Conservation (phyloP, 257 asterid species). For the Solanum sejunctum region DNA sequence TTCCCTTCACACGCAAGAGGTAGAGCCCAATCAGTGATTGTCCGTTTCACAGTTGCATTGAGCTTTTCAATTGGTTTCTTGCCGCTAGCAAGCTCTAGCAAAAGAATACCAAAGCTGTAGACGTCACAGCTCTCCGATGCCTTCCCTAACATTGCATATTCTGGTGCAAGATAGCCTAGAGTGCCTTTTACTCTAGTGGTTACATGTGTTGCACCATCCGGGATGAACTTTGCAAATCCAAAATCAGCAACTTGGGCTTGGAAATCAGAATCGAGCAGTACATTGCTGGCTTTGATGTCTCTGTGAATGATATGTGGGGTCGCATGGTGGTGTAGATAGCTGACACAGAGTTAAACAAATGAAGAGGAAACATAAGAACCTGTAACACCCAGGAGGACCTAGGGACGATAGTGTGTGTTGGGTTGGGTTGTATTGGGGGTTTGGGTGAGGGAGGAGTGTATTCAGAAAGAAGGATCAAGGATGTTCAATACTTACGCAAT, state of each 20-base stretch:
- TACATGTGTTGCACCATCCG: constrained; percentile 86
- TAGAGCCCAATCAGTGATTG: constrained; percentile 76
- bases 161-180: constrained; percentile 90
- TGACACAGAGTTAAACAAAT: constrained; percentile 11
- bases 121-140: constrained; percentile 90
- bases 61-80: constrained; percentile 75
- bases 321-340: constrained; percentile 76
- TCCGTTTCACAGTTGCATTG: constrained; percentile 27
- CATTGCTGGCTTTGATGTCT: constrained; percentile 83
- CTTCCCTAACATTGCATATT: constrained; percentile 78
- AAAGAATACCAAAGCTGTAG: constrained; percentile 83
- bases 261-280: constrained; percentile 61
- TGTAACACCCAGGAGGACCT: not conserved
- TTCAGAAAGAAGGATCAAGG: not conserved
- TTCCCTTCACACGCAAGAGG: constrained; percentile 54
- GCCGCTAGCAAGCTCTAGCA: constrained; percentile 90
- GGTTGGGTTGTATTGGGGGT: not conserved
- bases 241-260: constrained; percentile 84
- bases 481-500: constrained; percentile 42
- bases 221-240: constrained; percentile 77
- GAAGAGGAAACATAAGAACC: not conserved
- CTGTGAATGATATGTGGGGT: constrained; percentile 86
- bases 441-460: not conserved
- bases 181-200: constrained; percentile 81
- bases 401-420: not conserved